Evolutionary conservation across 1,139 yeast species (phyloP), one percentile per base, ranked within the genome.

Genomic region (Pichia sp.): DNA sequence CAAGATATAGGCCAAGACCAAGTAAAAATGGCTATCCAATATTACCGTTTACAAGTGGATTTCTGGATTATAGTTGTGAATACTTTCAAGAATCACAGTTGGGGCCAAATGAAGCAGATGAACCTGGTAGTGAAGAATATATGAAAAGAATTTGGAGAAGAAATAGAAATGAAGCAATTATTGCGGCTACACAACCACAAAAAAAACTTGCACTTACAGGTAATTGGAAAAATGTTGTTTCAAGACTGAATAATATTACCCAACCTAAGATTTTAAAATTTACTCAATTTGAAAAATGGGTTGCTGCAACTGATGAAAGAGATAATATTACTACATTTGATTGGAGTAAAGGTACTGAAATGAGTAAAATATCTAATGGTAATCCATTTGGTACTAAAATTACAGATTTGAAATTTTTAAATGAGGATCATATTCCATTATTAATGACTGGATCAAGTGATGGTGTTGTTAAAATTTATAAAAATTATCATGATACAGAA

Each of bases 81-180:
- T 89, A 88, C 57, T 91, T 89, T 64, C 96, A 89, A 56, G 97
- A 89, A 57, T 97, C 99, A 0, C 97, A 91, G 58, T 84, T 91
- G 83, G 79, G 87, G 15, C 80, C 78, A 49, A 76, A 78, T 44
- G 97, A 91, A 55, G 68, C 79, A 16, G 97, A 91, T 53, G 96
- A 89, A 57, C 95, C 96, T 0, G 98, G 97, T 0, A 85, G 95
- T 43, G 78, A 81, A 47, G 91, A 87, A 49, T 86, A 87, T 54
- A 78, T 85, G 27, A 81, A 78, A 52, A 70, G 95, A 46, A 66
- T 85, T 26, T 91, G 97, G 97, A 74, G 96, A 52, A 72, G 94
- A 49, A 84, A 84, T 54, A 72, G 98, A 50, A 91, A 91, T 58
- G 98, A 91, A 57, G 63, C 74, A 3, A 84, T 88, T 30, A 86